These are phyloP conservation scores for Aspergillus piperis DNA, from an alignment of 2,329 filamentous ascomycete genomes.

Conservation along the genomic window DNA sequence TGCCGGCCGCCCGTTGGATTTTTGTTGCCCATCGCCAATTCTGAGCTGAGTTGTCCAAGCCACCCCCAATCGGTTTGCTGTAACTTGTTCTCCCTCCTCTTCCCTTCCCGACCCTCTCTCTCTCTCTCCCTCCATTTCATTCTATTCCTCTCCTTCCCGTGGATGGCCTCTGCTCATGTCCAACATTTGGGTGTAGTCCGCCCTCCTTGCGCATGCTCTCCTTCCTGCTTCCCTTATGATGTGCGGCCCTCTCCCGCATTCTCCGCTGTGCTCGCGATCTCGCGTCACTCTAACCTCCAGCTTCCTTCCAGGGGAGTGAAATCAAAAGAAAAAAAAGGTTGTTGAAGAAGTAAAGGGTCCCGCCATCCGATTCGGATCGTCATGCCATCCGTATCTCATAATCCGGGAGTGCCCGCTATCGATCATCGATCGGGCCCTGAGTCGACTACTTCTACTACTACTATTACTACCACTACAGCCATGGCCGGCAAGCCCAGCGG, in stretches of 20 bases:
- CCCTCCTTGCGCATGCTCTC: conserved; percentile 23
- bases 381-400: conserved; percentile 19
- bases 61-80: conserved; percentile 15
- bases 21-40: conserved; percentile 19
- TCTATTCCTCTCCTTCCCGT: conserved; percentile 23
- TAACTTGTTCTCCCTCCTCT: conserved; percentile 8
- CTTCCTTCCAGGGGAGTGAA: conserved; percentile 8
- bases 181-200: conserved; percentile 28
- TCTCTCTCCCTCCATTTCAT: background rate
- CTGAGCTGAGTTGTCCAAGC: conserved; percentile 27
- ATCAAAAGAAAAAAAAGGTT: conserved; percentile 5
- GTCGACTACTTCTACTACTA: conserved; percentile 9
- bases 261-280: conserved; percentile 30
- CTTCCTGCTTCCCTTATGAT: conserved; percentile 34
- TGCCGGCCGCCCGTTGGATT: conserved; percentile 20
- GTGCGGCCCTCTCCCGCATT: conserved; percentile 29
- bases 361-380: conserved; percentile 1
- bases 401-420: conserved; percentile 10
- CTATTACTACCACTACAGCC: background rate
- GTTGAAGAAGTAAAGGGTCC: background rate
- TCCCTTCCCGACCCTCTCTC: conserved; percentile 9
- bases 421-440: conserved; percentile 11
- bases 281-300: conserved; percentile 30
- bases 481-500: conserved; percentile 14
- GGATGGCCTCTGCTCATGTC: conserved; percentile 31